These are phyloP conservation scores for Triticum urartu DNA, from an alignment of 176 grass and related monocot species.

Conservation along the genomic window DNA sequence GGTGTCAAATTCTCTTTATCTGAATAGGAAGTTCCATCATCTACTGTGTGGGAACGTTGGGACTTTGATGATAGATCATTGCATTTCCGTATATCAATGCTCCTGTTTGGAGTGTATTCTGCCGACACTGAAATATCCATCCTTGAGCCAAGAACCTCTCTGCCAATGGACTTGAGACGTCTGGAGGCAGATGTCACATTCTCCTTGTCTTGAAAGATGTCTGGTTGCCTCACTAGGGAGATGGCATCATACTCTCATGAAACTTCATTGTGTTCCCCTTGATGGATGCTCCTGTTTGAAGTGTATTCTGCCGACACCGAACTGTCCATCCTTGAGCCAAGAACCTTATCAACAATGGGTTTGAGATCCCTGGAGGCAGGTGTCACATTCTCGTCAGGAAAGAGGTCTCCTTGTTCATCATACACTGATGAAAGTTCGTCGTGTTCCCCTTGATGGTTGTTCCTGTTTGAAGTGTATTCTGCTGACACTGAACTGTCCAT, in stretches of 20 bases:
- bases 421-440: slow-evolving; percentile 24
- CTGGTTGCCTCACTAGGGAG: slow-evolving; percentile 33
- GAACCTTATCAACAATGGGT: slow-evolving; percentile 21
- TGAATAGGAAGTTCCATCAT: too few species aligned
- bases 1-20: too few species aligned
- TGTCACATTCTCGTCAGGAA: slow-evolving; percentile 45
- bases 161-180: slow-evolving; percentile 26
- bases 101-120: slow-evolving; percentile 28
- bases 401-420: slow-evolving; percentile 33
- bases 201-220: slow-evolving; percentile 49
- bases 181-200: slow-evolving; percentile 46
- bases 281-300: slow-evolving; percentile 14
- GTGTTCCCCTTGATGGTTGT: not conserved
- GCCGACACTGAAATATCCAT: slow-evolving; percentile 27
- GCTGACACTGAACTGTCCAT: slow-evolving; percentile 31
- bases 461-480: slow-evolving; percentile 20
- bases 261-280: slow-evolving; percentile 2
- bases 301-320: slow-evolving; percentile 5
- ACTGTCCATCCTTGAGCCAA: slow-evolving; percentile 47
- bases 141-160: slow-evolving; percentile 48
- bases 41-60: too few species aligned
- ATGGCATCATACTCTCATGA: slow-evolving; percentile 20
- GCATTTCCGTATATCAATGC: not conserved
- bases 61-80: too few species aligned
- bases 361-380: slow-evolving; percentile 44